A percentile compares a stretch with the other conserved stretches of the same genome.
Evolutionary conservation across 2,329 filamentous ascomycete species (phyloP).

Genomic region (Colletotrichum salicis): DNA sequence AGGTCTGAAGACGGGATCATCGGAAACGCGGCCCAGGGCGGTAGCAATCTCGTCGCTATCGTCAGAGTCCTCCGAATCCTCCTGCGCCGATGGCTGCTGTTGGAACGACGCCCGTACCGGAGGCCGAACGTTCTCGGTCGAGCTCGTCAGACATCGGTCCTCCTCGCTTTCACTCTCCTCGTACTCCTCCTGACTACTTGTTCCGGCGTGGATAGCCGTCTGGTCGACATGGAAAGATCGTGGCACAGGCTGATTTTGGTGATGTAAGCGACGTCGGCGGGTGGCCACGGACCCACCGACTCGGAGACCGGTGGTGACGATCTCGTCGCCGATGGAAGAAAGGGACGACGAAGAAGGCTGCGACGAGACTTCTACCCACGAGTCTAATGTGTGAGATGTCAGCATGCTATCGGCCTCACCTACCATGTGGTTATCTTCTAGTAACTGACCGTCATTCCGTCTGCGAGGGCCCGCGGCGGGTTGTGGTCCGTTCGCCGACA

Average conservation of each 20-base stretch:
- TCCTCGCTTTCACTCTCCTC: conserved; percentile 94
- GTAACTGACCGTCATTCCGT: conserved; percentile 36
- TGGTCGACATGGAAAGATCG: conserved; percentile 50
- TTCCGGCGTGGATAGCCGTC: conserved; percentile 54
- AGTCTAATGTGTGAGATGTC: conserved; percentile 68
- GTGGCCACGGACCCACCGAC: conserved; percentile 74
- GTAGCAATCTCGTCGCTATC: conserved; percentile 81
- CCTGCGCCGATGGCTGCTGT: conserved; percentile 43
- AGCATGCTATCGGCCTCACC: conserved; percentile 1
- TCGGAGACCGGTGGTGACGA: conserved; percentile 87
- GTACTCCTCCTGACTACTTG: conserved; percentile 92
- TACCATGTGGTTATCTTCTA: conserved; percentile 37
- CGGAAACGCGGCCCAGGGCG: conserved; percentile 73
- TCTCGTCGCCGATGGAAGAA: conserved; percentile 86
- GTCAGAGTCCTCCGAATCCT: conserved; percentile 60
- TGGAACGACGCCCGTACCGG: conserved; percentile 43
- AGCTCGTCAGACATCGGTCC: conserved; percentile 72
- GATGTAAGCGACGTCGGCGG: conserved; percentile 64
- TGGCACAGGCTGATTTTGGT: conserved; percentile 43
- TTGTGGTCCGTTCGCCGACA: conserved; percentile 27
- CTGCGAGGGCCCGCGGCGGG: conserved; percentile 32
- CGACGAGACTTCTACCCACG: conserved; percentile 94
- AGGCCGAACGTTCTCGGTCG: conserved; percentile 61
- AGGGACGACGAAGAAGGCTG: conserved; percentile 94
- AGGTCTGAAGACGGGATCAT: conserved; percentile 75